Evolutionary conservation across 345 rosid species (phyloP), one percentile per base, ranked within the genome.

Genomic region (Eucalyptus decipiens): DNA sequence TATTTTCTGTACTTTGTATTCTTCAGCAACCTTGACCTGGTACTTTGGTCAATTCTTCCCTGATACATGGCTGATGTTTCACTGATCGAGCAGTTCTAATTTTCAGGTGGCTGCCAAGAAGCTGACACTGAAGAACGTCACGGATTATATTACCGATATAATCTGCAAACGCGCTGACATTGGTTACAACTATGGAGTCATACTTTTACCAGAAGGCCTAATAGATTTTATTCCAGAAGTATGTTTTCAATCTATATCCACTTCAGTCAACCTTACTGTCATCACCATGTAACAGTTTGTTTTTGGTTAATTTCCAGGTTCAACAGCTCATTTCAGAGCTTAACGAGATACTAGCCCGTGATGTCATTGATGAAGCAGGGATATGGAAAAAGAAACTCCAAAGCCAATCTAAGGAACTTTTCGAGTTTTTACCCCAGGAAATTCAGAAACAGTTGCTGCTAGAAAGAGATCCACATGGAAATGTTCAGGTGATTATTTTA

Each of bases 381-480:
- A 45, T 90, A 19, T 97, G 99, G 99, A 98, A 98, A 90, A 94
- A 93, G 92, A 98, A 96, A 87, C 99, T 98, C 89, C 89, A 92
- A 58, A 80, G 85, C 15, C 95, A 95, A 47, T 96, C 97, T 87
- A 87, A 92, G 85, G 93, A 93, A 92, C 97, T 97, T 88, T 97
- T 97, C 80, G 99, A 98, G 69, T 93, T 97, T 88, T 92, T 98
- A 88, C 99, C 99, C 34, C 93, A 87, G 88, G 95, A 96, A 89
- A 98, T 97, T 92, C 99, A 95, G 89, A 97, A 98, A 92, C 99
- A 98, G 88, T 90, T 98, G 91, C 91, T 98, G 95, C 98, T 98
- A 89, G 99, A 98, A 92, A 95, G 99, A 93, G 99, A 98, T 93
- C 99, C 99, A 50, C 99, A 98, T 92, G 99, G 99, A 90, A 98